A percentile compares a stretch with the other conserved stretches of the same genome.
phyloP scores from a whole-genome alignment of 495 filamentous ascomycete genomes.

The Thozetella sp. region DNA sequence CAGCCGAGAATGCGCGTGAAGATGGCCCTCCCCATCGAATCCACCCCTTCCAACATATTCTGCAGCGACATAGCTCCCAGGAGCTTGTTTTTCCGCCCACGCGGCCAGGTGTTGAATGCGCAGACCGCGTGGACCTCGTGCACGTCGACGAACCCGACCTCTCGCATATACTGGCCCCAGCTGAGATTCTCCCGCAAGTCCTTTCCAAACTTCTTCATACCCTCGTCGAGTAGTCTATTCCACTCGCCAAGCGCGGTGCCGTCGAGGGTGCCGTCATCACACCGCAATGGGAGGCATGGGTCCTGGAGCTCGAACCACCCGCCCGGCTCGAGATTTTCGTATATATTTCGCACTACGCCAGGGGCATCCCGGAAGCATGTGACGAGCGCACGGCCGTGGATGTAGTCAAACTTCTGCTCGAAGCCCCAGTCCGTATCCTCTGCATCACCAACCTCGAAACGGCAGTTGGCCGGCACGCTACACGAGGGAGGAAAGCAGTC shows the following conservation, averaged over 20 bases:
- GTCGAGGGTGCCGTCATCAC: slow-evolving; percentile 17
- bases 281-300: slow-evolving; percentile 23
- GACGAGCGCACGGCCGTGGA: slow-evolving; percentile 33
- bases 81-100: neutral
- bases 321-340: neutral
- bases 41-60: neutral
- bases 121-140: slow-evolving; percentile 17
- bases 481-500: neutral
- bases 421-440: slow-evolving; percentile 46
- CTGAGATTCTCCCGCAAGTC: slow-evolving; percentile 9
- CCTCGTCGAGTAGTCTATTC: slow-evolving; percentile 19
- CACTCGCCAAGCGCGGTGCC: slow-evolving; percentile 18
- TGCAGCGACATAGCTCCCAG: neutral
- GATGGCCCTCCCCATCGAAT: neutral
- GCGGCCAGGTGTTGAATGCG: neutral
- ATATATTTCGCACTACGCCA: slow-evolving; percentile 24
- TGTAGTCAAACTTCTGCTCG: slow-evolving; percentile 39
- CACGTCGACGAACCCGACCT: slow-evolving; percentile 43
- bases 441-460: slow-evolving; percentile 45
- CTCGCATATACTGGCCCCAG: slow-evolving; percentile 17
- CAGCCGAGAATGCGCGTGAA: neutral
- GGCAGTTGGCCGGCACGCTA: slow-evolving; percentile 38
- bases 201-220: slow-evolving; percentile 10
- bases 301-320: slow-evolving; percentile 25
- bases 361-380: slow-evolving; percentile 41